These are phyloP conservation scores for Oryza glumipatula DNA, from an alignment of 176 grass and related monocot genomes.

Conservation along the genomic window DNA sequence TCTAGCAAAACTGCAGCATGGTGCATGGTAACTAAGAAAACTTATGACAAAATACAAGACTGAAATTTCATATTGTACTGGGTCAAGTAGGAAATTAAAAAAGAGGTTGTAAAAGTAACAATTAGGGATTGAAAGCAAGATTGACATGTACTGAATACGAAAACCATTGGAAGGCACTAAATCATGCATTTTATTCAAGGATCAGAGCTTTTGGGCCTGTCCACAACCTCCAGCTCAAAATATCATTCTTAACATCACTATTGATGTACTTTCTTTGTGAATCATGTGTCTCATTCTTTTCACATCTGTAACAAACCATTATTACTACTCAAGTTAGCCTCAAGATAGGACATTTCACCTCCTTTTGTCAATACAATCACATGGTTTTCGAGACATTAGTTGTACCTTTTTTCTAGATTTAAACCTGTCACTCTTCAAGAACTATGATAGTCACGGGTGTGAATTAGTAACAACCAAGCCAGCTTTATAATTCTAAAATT, in stretches of 20 bases:
- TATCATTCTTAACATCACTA: not conserved
- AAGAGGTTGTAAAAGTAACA: not conserved
- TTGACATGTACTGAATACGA: not conserved
- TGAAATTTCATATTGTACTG: not conserved
- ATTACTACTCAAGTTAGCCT: not conserved
- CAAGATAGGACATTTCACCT: no score
- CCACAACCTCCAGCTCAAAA: not conserved
- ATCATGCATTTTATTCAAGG: not conserved
- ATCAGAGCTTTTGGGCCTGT: not conserved
- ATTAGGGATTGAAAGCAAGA: not conserved
- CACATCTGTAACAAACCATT: not conserved
- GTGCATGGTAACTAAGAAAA: not conserved
- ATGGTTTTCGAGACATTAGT: not conserved
- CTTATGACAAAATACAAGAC: not conserved
- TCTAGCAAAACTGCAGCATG: not conserved
- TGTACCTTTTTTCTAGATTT: slow-evolving; percentile 13
- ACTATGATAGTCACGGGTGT: not conserved
- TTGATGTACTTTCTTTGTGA: not conserved
- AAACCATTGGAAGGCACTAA: not conserved
- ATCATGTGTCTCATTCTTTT: not conserved
- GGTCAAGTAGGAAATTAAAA: not conserved
- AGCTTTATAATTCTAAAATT: not conserved
- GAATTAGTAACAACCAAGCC: slow-evolving; percentile 9
- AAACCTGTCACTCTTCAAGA: not conserved
- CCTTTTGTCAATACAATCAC: not conserved